Base-by-base conservation (phyloP, 768 basidiomycete species). In the Amanita polypyramis region DNA sequence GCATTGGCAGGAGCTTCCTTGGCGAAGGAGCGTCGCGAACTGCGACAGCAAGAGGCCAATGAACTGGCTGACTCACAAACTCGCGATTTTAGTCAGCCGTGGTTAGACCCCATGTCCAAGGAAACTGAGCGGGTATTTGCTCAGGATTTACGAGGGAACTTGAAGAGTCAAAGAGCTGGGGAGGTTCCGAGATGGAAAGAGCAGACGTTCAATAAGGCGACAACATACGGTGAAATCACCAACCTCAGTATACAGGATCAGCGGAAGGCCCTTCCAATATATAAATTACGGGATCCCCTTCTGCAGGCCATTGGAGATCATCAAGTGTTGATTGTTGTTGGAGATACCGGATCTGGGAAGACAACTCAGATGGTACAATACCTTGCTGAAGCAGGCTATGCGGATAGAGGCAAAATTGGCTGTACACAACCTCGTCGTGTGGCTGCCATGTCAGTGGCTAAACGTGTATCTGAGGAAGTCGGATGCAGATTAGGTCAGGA, bases 311-410 rank as follows among this genome's bases (percentile, higher is more conserved):
- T 99, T 51, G 73, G 74, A 51, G 86, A 93, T 68, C 89, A 99
- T 68, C 95, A 93, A 77, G 84, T 98, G 20, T 83, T 99, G 47
- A 93, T 99, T 54, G 96, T 99, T 32, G 88, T 99, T 47, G 96
- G 96, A 38, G 96, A 99, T 60, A 99, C 96, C 38, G 96, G 96
- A 21, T 97, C 95, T 6, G 96, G 96, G 10, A 99, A 99, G 64
- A 98, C 96, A 5, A 99, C 96, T 0, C 96, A 99, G 61, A 98
- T 99, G 93, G 87, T 88, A 0, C 96, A 98, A 65, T 99, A 97
- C 56, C 77, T 99, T 36, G 95, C 95, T 9, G 96, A 99, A 65
- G 76, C 85, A 39, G 96, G 96, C 0, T 94, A 82, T 55, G 87
- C 93, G 0, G 95, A 98, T 58, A 78, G 66, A 54, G 89, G 90